Conservation (phyloP, 805 yeast genomes). For the Cyberlindnera subsufficiens region DNA sequence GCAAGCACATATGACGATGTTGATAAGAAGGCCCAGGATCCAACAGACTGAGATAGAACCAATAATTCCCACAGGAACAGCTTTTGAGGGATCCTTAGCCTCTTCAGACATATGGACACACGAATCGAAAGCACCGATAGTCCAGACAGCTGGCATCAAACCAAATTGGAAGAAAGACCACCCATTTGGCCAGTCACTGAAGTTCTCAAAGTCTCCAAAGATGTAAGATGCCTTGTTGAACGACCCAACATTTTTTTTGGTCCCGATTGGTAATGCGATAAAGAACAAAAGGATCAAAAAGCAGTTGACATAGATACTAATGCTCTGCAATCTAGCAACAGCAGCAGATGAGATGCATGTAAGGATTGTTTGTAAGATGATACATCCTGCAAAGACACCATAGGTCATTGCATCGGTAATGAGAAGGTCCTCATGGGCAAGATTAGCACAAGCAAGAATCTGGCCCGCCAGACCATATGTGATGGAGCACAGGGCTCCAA, state of each 20-base stretch:
- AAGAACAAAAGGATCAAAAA: slow-evolving; percentile 43
- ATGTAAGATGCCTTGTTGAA: slow-evolving; percentile 48
- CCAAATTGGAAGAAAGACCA: slow-evolving; percentile 47
- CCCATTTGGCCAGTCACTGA: slow-evolving; percentile 51
- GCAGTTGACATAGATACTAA: slow-evolving; percentile 47
- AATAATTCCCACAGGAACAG: slow-evolving; percentile 62
- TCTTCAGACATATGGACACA: slow-evolving; percentile 73
- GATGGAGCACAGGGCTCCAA: slow-evolving; percentile 59
- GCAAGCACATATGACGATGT: slow-evolving; percentile 49
- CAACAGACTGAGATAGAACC: slow-evolving; percentile 54
- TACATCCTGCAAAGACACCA: slow-evolving; percentile 55
- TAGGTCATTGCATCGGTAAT: slow-evolving; percentile 46
- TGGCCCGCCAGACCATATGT: slow-evolving; percentile 59
- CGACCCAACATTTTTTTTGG: slow-evolving; percentile 22
- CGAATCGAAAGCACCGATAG: slow-evolving; percentile 69
- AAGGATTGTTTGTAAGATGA: slow-evolving; percentile 39
- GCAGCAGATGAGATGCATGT: slow-evolving; percentile 48
- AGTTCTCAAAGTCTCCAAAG: slow-evolving; percentile 45
- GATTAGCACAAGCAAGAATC: slow-evolving; percentile 45
- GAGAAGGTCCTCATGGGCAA: slow-evolving; percentile 35
- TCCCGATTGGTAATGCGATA: slow-evolving; percentile 58
- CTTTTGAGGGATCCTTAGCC: slow-evolving; percentile 52
- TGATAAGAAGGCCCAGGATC: slow-evolving; percentile 50
- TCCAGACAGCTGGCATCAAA: slow-evolving; percentile 69
- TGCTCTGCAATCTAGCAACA: slow-evolving; percentile 49